These are phyloP conservation scores for Pelargonium cotyledonis DNA, from an alignment of 441 rosid species.

Conservation along the genomic window DNA sequence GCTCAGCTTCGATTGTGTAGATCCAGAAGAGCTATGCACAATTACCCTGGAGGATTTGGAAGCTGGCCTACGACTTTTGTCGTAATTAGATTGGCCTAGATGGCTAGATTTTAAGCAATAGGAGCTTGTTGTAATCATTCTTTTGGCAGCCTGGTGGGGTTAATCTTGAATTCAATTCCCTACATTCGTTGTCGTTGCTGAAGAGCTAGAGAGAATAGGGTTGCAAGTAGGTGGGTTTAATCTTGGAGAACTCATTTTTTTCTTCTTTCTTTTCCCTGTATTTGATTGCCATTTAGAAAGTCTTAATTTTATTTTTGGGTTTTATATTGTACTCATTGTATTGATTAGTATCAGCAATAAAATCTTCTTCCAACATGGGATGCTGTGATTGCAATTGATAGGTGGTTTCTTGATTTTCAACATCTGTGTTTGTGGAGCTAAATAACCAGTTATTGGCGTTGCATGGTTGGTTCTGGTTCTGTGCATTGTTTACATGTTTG, in stretches of 20 bases:
- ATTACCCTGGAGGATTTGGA: slow-evolving; percentile 66
- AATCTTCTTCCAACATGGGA: not conserved
- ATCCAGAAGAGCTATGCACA: slow-evolving; percentile 57
- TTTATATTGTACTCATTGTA: not conserved
- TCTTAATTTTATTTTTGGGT: not conserved
- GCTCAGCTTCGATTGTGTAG: slow-evolving; percentile 51
- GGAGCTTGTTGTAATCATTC: not conserved
- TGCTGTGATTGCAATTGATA: not conserved
- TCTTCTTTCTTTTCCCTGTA: not conserved
- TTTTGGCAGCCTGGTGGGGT: not conserved
- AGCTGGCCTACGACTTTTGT: slow-evolving; percentile 52
- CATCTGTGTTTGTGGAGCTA: too few species aligned
- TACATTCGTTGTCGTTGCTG: not conserved
- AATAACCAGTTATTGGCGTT: too few species aligned
- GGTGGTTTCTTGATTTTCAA: too few species aligned
- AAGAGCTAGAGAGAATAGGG: not conserved
- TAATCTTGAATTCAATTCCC: not conserved
- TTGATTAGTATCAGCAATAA: not conserved
- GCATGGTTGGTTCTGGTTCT: too few species aligned
- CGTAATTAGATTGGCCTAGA: slow-evolving; percentile 12
- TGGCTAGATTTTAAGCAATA: not conserved
- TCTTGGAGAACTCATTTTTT: not conserved
- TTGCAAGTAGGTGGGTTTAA: slow-evolving; percentile 3
- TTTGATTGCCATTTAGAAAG: not conserved
- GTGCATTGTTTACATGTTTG: too few species aligned